Evolutionary conservation across 495 filamentous ascomycete genomes (phyloP).

Genomic region (Trichocladium antarcticum): DNA sequence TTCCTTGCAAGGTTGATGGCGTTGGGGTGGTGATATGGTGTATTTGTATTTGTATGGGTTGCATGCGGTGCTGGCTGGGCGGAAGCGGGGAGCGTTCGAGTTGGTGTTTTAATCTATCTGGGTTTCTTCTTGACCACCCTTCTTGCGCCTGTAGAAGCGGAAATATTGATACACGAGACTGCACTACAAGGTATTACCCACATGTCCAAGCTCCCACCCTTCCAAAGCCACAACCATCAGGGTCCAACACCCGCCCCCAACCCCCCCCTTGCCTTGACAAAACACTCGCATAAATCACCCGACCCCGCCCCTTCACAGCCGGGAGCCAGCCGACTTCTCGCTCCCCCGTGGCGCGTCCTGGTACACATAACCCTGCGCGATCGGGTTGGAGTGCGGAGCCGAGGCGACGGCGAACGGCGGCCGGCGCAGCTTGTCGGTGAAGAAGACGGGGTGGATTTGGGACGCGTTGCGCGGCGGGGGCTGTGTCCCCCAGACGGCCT

Average conservation of each 20-base stretch:
- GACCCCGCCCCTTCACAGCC: conserved; percentile 27
- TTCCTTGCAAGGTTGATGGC: background rate
- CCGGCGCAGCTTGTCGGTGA: conserved; percentile 42
- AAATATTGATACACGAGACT: too few species aligned
- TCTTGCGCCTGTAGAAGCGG: too few species aligned
- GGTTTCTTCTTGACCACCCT: background rate
- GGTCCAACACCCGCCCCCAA: background rate
- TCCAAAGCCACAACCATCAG: too few species aligned
- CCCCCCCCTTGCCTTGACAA: background rate
- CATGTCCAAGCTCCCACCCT: too few species aligned
- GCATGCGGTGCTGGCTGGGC: background rate
- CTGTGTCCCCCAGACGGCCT: conserved; percentile 6
- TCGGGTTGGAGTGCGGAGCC: conserved; percentile 30
- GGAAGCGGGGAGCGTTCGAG: conserved; percentile 1
- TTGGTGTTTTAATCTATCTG: background rate
- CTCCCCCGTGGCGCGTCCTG: conserved; percentile 26
- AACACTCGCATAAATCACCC: too few species aligned
- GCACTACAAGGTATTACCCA: too few species aligned
- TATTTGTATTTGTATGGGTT: background rate
- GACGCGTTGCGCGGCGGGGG: conserved; percentile 27
- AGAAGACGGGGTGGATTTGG: conserved; percentile 48
- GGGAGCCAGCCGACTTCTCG: conserved; percentile 21
- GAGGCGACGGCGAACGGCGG: conserved; percentile 21
- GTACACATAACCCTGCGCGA: conserved; percentile 45
- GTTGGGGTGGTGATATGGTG: background rate